A percentile compares a stretch with the other conserved stretches of the same genome.
Evolutionary conservation across 805 yeast species (phyloP).

Genomic region (Saturnispora sanitii): DNA sequence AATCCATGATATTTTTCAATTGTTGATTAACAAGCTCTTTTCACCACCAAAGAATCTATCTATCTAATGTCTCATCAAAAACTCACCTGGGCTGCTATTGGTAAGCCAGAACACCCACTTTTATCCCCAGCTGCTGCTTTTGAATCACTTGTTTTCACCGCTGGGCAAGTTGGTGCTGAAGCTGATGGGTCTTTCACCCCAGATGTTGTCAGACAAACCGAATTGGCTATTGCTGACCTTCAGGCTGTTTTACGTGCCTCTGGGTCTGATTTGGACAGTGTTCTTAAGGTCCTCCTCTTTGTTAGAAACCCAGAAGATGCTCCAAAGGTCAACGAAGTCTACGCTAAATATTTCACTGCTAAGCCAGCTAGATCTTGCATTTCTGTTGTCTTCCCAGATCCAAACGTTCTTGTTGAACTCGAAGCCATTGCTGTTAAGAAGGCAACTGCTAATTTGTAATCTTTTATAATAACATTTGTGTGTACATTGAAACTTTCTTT

Average conservation of each 20-base stretch:
- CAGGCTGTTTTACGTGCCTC: slow-evolving; percentile 32
- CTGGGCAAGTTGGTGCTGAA: slow-evolving; percentile 22
- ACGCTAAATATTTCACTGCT: slow-evolving; percentile 35
- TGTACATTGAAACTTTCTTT: background rate
- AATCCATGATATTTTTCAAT: too few species aligned
- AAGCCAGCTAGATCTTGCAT: slow-evolving; percentile 48
- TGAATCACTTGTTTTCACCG: slow-evolving; percentile 18
- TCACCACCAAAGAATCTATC: background rate
- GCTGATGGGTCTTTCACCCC: slow-evolving; percentile 33
- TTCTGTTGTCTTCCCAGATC: slow-evolving; percentile 42
- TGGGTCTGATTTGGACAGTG: slow-evolving; percentile 37
- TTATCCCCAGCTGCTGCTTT: slow-evolving; percentile 15
- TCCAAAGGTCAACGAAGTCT: slow-evolving; percentile 35
- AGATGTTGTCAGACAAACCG: slow-evolving; percentile 37
- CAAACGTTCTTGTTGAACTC: slow-evolving; percentile 40
- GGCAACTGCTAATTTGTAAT: slow-evolving; percentile 15
- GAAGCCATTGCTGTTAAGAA: slow-evolving; percentile 34
- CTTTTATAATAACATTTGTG: background rate
- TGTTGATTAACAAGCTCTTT: too few species aligned
- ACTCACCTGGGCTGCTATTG: slow-evolving; percentile 5
- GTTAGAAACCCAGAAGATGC: slow-evolving; percentile 35
- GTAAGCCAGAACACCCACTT: slow-evolving; percentile 8
- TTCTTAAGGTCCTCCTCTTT: slow-evolving; percentile 41
- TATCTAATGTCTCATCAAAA: slow-evolving; percentile 1
- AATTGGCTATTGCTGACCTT: slow-evolving; percentile 35